phyloP scores from a whole-genome alignment of 208 protist species.

The Wallacemonas sp. region DNA sequence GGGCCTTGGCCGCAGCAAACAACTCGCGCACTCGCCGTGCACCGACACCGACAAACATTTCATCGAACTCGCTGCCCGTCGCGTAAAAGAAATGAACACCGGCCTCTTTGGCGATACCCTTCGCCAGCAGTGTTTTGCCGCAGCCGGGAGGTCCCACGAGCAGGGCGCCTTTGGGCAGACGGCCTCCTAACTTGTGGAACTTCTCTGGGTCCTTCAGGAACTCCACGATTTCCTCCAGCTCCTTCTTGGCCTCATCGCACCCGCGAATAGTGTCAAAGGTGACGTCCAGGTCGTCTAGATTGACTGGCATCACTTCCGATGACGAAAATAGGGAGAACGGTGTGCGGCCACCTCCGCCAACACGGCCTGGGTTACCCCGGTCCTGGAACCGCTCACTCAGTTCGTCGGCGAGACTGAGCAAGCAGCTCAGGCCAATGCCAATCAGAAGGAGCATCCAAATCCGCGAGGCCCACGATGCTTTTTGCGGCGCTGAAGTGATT shows the following conservation, averaged over 20 bases:
- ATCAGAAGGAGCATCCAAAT: slow-evolving; percentile 72
- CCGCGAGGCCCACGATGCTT: slow-evolving; percentile 56
- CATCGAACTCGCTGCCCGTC: slow-evolving; percentile 95
- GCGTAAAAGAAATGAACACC: slow-evolving; percentile 97
- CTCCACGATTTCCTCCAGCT: slow-evolving; percentile 90
- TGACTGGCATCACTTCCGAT: slow-evolving; percentile 69
- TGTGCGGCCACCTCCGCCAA: slow-evolving; percentile 16
- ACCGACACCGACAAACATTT: slow-evolving; percentile 98
- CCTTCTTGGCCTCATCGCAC: slow-evolving; percentile 91
- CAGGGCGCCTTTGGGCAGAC: slow-evolving; percentile 96
- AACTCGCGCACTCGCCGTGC: slow-evolving; percentile 93
- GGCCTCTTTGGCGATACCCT: slow-evolving; percentile 93
- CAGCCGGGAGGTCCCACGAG: slow-evolving; percentile 98
- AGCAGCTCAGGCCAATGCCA: slow-evolving; percentile 66
- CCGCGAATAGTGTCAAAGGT: slow-evolving; percentile 88
- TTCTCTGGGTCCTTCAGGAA: slow-evolving; percentile 95
- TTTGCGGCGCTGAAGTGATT: slow-evolving; percentile 68
- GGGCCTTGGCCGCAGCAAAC: slow-evolving; percentile 93
- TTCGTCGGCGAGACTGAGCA: slow-evolving; percentile 56
- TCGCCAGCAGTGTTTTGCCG: slow-evolving; percentile 95
- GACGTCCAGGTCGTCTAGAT: slow-evolving; percentile 73
- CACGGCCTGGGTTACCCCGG: slow-evolving; percentile 24
- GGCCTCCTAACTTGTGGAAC: slow-evolving; percentile 93
- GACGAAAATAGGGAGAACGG: slow-evolving; percentile 41
- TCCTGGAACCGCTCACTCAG: slow-evolving; percentile 26